A percentile compares a stretch with the other conserved stretches of the same genome.
Conservation (phyloP, 768 basidiomycete species). For the Lactifluus hygrophoroides region DNA sequence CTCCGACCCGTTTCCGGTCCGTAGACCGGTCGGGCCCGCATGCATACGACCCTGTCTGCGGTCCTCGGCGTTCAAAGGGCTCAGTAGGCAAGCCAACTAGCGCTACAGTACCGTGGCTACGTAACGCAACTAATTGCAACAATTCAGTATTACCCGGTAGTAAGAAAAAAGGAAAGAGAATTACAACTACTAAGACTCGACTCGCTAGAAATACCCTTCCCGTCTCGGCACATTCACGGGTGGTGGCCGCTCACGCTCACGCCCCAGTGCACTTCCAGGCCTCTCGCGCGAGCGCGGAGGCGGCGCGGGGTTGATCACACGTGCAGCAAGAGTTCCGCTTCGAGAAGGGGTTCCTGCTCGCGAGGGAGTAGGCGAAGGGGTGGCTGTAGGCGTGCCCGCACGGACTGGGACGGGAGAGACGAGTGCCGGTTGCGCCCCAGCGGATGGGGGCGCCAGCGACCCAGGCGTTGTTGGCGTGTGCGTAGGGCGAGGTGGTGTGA, state of each 20-base stretch:
- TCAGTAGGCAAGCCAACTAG: neutral
- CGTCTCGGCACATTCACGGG: constrained; percentile 46
- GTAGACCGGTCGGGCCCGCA: too few relatives aligned
- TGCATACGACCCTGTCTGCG: too few relatives aligned
- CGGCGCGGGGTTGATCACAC: constrained; percentile 36
- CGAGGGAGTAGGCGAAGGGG: neutral
- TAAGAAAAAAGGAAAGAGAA: neutral
- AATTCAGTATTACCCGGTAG: neutral
- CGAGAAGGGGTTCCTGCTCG: neutral
- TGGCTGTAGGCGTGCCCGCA: neutral
- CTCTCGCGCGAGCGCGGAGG: constrained; percentile 61
- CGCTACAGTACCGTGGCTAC: neutral
- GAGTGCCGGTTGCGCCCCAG: neutral
- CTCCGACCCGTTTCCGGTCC: too few relatives aligned
- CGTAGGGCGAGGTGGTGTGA: neutral
- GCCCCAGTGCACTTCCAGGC: constrained; percentile 46
- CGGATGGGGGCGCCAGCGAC: neutral
- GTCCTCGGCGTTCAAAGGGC: too few relatives aligned
- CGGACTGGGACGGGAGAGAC: constrained; percentile 4
- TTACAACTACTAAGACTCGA: neutral
- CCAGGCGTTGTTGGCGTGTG: neutral
- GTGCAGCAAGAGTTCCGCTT: neutral
- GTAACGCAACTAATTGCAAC: neutral
- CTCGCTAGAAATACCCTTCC: constrained; percentile 54
- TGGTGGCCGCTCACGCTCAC: constrained; percentile 32